Conservation (phyloP, 2,329 filamentous ascomycete species). For the Penicillium decumbens region DNA sequence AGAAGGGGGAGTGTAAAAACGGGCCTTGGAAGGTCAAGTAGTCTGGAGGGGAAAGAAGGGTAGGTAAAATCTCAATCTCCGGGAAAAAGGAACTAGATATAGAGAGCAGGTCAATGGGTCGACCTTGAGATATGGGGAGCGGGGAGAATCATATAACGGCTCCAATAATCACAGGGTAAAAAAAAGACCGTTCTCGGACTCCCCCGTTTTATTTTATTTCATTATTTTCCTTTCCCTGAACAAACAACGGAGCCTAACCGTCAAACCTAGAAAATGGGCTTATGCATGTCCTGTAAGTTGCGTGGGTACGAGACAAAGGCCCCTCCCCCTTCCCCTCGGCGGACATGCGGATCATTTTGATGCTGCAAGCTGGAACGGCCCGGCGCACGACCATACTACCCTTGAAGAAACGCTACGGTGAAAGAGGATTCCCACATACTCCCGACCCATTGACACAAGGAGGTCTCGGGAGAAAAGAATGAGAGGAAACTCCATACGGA, state of each 20-base stretch:
- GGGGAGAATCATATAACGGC: conserved; percentile 38
- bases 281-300: conserved; percentile 34
- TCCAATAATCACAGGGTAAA: conserved; percentile 14
- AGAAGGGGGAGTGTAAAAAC: not conserved
- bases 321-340: conserved; percentile 27
- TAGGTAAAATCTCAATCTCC: conserved; percentile 4
- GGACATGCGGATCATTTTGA: conserved; percentile 42
- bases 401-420: conserved; percentile 35
- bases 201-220: conserved; percentile 4
- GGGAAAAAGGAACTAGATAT: not conserved
- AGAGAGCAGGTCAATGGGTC: conserved; percentile 14
- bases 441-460: not conserved
- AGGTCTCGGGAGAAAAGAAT: not conserved
- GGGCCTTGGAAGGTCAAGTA: not conserved
- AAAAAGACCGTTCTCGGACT: conserved; percentile 8
- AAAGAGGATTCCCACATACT: conserved; percentile 3
- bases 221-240: conserved; percentile 18
- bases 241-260: conserved; percentile 37
- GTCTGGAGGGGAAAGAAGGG: conserved; percentile 5
- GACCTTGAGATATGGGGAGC: conserved; percentile 30
- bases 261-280: conserved; percentile 34
- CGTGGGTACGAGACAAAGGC: conserved; percentile 17
- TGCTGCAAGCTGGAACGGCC: conserved; percentile 46
- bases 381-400: conserved; percentile 41
- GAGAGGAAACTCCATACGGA: no score